Base-by-base conservation (phyloP, 805 yeast genomes). In the Candida khao-thaluensis region DNA sequence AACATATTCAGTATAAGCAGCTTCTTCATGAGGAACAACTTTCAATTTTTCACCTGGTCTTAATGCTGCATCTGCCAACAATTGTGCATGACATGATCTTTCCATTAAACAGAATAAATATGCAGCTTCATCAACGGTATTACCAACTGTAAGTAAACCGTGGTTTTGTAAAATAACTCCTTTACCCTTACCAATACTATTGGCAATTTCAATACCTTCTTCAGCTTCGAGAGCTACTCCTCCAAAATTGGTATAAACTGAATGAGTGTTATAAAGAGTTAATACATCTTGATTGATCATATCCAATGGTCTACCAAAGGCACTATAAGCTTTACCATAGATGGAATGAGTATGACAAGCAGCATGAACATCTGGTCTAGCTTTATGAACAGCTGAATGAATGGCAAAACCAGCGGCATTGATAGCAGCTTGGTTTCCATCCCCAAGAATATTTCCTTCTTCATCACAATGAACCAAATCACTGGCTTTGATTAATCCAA, bases 241-340 rank as follows among this genome's bases (percentile, higher is more conserved):
- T 21, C 91, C 93, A 58, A 84, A 85, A 53, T 77, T 75, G 14
- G 54, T 42, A 59, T 82, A 83, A 3, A 85, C 89, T 1, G 80
- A 59, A 47, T 84, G 91, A 35, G 66, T 62, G 20, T 80, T 75
- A 67, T 81, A 81, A 49, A 85, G 76, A 8, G 70, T 62, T 56
- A 89, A 82, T 3, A 69, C 83, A 51, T 85, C 95, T 64, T 85
- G 95, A 62, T 80, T 83, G 44, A 85, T 53, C 93, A 85, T 85
- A 44, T 84, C 89, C 47, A 85, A 64, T 24, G 56, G 56, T 41
- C 56, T 54, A 7, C 68, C 71, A 30, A 64, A 56, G 1, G 66
- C 56, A n/a, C 63, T 52, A 45, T 50, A 66, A 4, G 71, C 64
- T 48, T 64, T 65, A 10, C 72, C 72, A 47, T 63, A 54, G 12